These are phyloP conservation scores for Musa itinerans DNA, from an alignment of 176 grass and related monocot species.

Conservation along the genomic window DNA sequence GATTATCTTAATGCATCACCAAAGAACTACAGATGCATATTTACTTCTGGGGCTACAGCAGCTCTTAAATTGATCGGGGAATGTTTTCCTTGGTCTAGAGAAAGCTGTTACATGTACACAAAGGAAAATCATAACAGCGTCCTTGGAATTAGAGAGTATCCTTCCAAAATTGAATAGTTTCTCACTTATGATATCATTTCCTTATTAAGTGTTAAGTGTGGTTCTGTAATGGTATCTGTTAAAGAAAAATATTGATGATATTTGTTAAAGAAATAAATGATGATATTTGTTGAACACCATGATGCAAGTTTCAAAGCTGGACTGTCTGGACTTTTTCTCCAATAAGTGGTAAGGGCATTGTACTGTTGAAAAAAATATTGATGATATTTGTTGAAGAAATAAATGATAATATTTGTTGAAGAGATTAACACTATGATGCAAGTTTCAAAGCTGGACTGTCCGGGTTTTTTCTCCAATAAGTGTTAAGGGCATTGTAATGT, in stretches of 20 bases:
- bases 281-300: no score
- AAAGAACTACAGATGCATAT: conserved; percentile 82
- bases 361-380: no score
- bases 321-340: not conserved
- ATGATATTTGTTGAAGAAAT: no score
- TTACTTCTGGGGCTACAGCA: conserved; percentile 91
- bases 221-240: not conserved
- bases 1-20: conserved; percentile 89
- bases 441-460: no score
- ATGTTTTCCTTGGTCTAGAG: conserved; percentile 90
- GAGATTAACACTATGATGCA: no score
- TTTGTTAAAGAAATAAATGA: no score
- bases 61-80: conserved; percentile 85
- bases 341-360: not conserved
- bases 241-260: not conserved
- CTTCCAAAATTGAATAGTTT: conserved; percentile 21
- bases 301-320: no score
- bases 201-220: not conserved
- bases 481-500: not conserved
- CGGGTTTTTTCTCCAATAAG: not conserved
- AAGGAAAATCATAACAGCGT: conserved; percentile 98
- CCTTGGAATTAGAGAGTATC: conserved; percentile 99
- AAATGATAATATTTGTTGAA: no score
- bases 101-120: conserved; percentile 79
- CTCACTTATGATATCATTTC: not conserved